phyloP scores from a whole-genome alignment of 2,329 filamentous ascomycete species.

The Botryotinia globosa region DNA sequence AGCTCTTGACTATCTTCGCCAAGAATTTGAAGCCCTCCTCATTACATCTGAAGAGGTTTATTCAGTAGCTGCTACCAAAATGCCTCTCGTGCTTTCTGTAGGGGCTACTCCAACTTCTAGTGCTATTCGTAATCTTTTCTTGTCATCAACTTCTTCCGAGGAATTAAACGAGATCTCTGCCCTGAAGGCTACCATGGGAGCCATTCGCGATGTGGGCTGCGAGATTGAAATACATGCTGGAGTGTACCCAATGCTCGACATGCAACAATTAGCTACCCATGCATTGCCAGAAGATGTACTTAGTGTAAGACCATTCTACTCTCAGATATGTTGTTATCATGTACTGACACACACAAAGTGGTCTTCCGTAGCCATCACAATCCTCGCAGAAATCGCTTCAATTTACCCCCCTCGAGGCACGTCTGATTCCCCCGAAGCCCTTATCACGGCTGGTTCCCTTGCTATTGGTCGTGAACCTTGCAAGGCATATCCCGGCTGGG shows the following conservation, averaged over 20 bases:
- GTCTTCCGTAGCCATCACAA: conserved; percentile 60
- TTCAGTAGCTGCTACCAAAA: conserved; percentile 8
- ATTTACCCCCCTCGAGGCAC: conserved; percentile 60
- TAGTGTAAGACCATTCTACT: background rate
- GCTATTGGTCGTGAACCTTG: conserved; percentile 73
- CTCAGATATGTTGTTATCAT: conserved; percentile 2
- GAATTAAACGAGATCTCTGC: conserved; percentile 38
- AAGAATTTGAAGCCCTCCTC: conserved; percentile 57
- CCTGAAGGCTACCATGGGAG: conserved; percentile 43
- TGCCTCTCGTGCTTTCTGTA: conserved; percentile 58
- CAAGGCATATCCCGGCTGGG: conserved; percentile 69
- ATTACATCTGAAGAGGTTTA: conserved; percentile 44
- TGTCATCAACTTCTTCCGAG: conserved; percentile 29
- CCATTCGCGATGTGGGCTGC: conserved; percentile 42
- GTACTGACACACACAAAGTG: conserved; percentile 27
- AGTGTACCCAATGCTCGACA: conserved; percentile 71
- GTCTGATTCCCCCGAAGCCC: conserved; percentile 54
- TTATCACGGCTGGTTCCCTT: conserved; percentile 66
- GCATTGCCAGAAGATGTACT: conserved; percentile 46
- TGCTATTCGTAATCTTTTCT: conserved; percentile 57
- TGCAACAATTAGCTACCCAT: conserved; percentile 75
- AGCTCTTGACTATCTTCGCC: conserved; percentile 57
- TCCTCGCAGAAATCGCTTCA: conserved; percentile 70
- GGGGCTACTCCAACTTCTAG: conserved; percentile 75
- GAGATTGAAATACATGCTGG: conserved; percentile 71